Conservation (phyloP, 148 eudicot genomes). For the Diospyros lotus region DNA sequence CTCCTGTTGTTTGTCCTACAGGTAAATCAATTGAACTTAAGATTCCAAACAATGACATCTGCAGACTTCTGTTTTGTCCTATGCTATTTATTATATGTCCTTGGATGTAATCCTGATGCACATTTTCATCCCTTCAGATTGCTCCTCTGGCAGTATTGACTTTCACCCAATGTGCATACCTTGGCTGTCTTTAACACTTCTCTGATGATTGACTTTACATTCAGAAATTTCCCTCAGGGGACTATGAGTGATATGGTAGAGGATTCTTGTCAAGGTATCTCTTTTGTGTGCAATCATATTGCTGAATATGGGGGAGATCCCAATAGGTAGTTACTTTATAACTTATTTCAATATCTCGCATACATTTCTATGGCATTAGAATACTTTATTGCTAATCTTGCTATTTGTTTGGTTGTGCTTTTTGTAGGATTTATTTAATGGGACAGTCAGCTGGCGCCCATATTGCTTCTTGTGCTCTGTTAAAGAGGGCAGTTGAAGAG, state of each 20-base stretch:
- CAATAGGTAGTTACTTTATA: constrained; percentile 41
- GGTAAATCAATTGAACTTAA: not conserved
- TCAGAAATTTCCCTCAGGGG: constrained; percentile 91
- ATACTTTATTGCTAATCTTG: not conserved
- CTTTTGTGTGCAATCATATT: constrained; percentile 82
- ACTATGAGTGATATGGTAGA: constrained; percentile 91
- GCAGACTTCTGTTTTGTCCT: not conserved
- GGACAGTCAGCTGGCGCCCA: constrained; percentile 99
- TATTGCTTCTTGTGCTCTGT: constrained; percentile 85
- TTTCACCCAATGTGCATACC: not conserved
- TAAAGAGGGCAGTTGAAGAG: constrained; percentile 83
- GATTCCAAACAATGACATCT: not conserved
- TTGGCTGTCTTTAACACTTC: not conserved
- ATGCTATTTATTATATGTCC: not conserved
- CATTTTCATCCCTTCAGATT: constrained; percentile 1
- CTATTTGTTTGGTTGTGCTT: not conserved
- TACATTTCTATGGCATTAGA: not conserved
- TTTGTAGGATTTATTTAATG: constrained; percentile 78
- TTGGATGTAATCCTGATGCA: not conserved
- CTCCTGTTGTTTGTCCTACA: not conserved
- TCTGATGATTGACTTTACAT: constrained; percentile 1
- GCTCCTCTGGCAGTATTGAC: constrained; percentile 1
- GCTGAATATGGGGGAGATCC: constrained; percentile 99
- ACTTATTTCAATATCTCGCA: not conserved
- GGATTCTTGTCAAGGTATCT: constrained; percentile 92